phyloP scores from a whole-genome alignment of 2,329 filamentous ascomycete species.

The Zelopaecilomyces penicillatus region DNA sequence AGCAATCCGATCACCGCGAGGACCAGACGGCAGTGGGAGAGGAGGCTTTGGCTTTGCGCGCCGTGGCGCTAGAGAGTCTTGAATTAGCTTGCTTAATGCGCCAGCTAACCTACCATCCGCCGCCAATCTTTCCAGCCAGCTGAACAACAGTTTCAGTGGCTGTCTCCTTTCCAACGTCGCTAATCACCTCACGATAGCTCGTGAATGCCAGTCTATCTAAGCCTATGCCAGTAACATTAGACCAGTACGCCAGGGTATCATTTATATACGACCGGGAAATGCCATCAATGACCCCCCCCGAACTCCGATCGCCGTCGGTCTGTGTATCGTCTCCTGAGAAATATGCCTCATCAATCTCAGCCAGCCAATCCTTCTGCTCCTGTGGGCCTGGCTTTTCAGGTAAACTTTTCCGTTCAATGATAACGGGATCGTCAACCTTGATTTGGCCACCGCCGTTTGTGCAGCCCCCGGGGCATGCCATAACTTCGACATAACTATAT shows the following conservation, averaged over 20 bases:
- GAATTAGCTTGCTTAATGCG: slow-evolving; percentile 16
- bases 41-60: slow-evolving; percentile 69
- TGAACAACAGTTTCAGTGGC: slow-evolving; percentile 70
- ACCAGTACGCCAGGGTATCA: slow-evolving; percentile 69
- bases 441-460: slow-evolving; percentile 97
- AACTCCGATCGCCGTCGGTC: slow-evolving; percentile 15
- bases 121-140: slow-evolving; percentile 82
- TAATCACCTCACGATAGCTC: slow-evolving; percentile 85
- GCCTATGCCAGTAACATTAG: slow-evolving; percentile 58
- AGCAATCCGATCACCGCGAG: slow-evolving; percentile 64
- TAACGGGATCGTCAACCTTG: slow-evolving; percentile 71
- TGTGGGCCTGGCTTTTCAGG: slow-evolving; percentile 56
- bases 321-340: slow-evolving; percentile 62
- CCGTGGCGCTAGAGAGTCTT: slow-evolving; percentile 43
- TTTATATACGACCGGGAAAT: slow-evolving; percentile 60
- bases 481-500: slow-evolving; percentile 93
- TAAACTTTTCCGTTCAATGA: slow-evolving; percentile 40
- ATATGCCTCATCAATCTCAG: slow-evolving; percentile 79
- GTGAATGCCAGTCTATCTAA: slow-evolving; percentile 71
- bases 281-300: slow-evolving; percentile 46
- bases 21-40: slow-evolving; percentile 68
- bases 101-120: slow-evolving; percentile 64
- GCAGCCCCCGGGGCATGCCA: slow-evolving; percentile 98
- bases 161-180: slow-evolving; percentile 79
- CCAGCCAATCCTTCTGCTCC: slow-evolving; percentile 81